Evolutionary conservation across 2,329 filamentous ascomycete species (phyloP), one percentile per base, ranked within the genome.

Genomic region (Fusarium chuoi): DNA sequence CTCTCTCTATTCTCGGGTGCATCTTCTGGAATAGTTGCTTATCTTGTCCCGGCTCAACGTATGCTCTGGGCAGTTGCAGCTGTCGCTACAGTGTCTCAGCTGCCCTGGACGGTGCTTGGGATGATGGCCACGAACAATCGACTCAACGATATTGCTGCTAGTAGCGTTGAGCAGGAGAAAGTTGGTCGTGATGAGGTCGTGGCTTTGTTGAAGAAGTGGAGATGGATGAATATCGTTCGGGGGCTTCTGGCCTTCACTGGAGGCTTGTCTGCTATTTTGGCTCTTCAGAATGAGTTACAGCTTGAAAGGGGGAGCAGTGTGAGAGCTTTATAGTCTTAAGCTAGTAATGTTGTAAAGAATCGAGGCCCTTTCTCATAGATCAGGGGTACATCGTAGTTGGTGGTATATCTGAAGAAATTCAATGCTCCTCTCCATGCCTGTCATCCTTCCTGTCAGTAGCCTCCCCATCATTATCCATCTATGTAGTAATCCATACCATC

Each of bases 171-270:
- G 28, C 55, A 73, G 18, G 65, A 75, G 12, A 75, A 75, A 22
- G 48, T 56, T 6, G 58, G 42, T 13, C 42, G 33, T n/a, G 65
- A 75, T 4, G 72, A 75, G 24, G 64, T 74, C 2, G 57, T 70
- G 6, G 45, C 17, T 15, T 49, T 75, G 58, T 24, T 75, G 49
- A 73, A 67, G 60, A 62, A 63, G 4, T 75, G 72, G 72, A 59
- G 61, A 38, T 75, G 72, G 65, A 75, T 75, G 72, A 75, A 75
- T 26, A 73, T 75, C 15, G 65, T 75, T 1, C 44, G 72, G 20
- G 72, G 72, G 12, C 44, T 62, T 52, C 45, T 75, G 49, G 72
- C 72, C 10, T 66, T 75, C 26, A 28, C 58, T 8, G 72, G 72
- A 48, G 72, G 72, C 1, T 17, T 74, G n/a, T 52, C 70, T 44